Conservation (phyloP, 148 eudicot species). For the Cornus florida region DNA sequence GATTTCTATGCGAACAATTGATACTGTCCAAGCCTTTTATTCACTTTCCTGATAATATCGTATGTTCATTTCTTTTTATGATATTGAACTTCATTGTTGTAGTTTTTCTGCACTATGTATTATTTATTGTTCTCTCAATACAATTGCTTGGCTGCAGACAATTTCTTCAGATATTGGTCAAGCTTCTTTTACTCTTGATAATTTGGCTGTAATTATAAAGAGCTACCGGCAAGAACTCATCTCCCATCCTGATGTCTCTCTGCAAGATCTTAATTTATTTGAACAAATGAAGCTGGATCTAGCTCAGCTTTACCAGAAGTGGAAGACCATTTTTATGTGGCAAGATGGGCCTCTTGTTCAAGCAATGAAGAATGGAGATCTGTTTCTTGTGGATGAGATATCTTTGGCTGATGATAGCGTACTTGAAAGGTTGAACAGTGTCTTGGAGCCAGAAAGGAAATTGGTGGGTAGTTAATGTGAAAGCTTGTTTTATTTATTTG, state of each 20-base stretch:
- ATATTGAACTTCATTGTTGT: neutral
- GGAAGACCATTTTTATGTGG: conserved; percentile 91
- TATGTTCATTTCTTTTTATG: conserved; percentile 34
- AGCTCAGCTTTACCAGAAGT: conserved; percentile 62
- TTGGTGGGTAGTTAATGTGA: conserved; percentile 49
- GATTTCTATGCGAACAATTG: conserved; percentile 52
- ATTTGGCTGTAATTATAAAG: conserved; percentile 43
- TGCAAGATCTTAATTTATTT: conserved; percentile 46
- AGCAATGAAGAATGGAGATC: conserved; percentile 89
- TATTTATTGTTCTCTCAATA: neutral
- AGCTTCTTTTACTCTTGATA: conserved; percentile 59
- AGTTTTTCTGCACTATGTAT: neutral
- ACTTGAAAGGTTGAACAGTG: conserved; percentile 93
- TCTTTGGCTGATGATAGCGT: conserved; percentile 99
- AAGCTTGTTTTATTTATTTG: neutral
- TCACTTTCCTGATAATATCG: conserved; percentile 43
- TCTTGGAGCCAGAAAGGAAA: conserved; percentile 95
- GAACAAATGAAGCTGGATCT: conserved; percentile 41
- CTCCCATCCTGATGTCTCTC: conserved; percentile 41
- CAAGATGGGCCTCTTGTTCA: conserved; percentile 96
- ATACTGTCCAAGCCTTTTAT: conserved; percentile 50
- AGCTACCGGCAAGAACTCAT: conserved; percentile 45
- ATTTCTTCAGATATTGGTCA: conserved; percentile 67
- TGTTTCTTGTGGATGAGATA: conserved; percentile 94
- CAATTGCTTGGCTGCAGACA: conserved; percentile 41